Evolutionary conservation across 78 protist genomes (phyloP).

Genomic region (Acrasis kona): DNA sequence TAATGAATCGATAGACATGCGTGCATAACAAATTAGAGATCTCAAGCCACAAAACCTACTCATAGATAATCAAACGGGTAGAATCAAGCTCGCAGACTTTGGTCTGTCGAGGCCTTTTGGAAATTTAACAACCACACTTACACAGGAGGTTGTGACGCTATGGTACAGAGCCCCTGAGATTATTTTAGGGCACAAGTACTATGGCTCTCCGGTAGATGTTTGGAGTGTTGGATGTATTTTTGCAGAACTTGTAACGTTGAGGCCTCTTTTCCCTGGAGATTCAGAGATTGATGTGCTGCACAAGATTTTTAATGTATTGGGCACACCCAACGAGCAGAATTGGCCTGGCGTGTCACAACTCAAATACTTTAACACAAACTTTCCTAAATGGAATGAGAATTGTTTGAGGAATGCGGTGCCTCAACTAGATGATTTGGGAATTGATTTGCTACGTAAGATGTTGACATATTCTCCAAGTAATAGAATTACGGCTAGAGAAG

Average conservation of each 20-base stretch:
- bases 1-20: neutral
- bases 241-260: conserved; percentile 86
- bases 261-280: conserved; percentile 87
- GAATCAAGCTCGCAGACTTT: conserved; percentile 97
- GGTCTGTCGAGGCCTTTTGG: conserved; percentile 90
- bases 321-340: conserved; percentile 74
- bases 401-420: neutral
- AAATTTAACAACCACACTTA: neutral
- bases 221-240: conserved; percentile 94
- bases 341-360: conserved; percentile 81
- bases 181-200: conserved; percentile 28
- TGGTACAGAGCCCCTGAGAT: conserved; percentile 82
- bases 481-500: conserved; percentile 34
- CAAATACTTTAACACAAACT: conserved; percentile 61
- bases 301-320: conserved; percentile 78
- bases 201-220: conserved; percentile 42
- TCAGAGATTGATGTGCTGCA: conserved; percentile 86
- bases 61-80: conserved; percentile 52
- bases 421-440: neutral
- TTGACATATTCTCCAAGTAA: conserved; percentile 26
- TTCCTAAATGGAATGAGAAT: conserved; percentile 59
- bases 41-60: conserved; percentile 80
- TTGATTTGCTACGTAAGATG: conserved; percentile 14
- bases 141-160: conserved; percentile 44
- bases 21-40: neutral